A percentile compares a stretch with the other conserved stretches of the same genome.
Evolutionary conservation across 176 grass and related monocot species (phyloP).

Genomic region (Tillandsia leiboldiana): DNA sequence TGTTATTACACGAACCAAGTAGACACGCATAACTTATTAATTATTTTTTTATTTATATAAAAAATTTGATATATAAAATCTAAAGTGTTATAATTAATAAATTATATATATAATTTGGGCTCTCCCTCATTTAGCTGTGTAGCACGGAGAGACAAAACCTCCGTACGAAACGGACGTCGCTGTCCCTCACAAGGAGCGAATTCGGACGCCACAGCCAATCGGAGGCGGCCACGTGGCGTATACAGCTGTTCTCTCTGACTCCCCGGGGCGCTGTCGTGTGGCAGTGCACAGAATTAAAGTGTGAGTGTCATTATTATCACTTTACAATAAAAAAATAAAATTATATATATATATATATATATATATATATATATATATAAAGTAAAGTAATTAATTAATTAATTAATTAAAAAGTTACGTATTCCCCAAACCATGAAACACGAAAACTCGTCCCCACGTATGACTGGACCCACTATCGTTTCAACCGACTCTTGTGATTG

Average conservation of each 20-base stretch:
- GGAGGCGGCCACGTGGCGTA: background rate
- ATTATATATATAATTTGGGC: background rate
- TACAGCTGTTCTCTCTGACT: slow-evolving; percentile 21
- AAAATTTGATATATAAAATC: too few species aligned
- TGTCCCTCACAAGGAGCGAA: slow-evolving; percentile 4
- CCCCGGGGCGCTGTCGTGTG: slow-evolving; percentile 5
- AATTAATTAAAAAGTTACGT: background rate
- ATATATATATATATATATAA: background rate
- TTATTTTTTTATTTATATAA: too few species aligned
- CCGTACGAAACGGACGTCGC: slow-evolving; percentile 7
- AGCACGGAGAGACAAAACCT: slow-evolving; percentile 1
- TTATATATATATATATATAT: background rate
- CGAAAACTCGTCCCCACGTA: background rate
- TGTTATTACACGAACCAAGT: too few species aligned
- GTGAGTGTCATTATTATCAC: slow-evolving; percentile 3
- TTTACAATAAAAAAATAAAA: background rate
- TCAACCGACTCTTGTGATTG: background rate
- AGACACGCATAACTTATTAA: too few species aligned
- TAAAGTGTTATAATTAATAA: too few species aligned
- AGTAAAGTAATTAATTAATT: too few species aligned
- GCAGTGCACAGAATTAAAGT: background rate
- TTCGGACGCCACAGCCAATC: background rate
- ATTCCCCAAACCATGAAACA: background rate
- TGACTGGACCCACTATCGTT: background rate
- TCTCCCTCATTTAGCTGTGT: slow-evolving; percentile 2